Evolutionary conservation across 140 eudicot species (phyloP), one percentile per base, ranked within the genome.

Genomic region (Artemisia princeps): DNA sequence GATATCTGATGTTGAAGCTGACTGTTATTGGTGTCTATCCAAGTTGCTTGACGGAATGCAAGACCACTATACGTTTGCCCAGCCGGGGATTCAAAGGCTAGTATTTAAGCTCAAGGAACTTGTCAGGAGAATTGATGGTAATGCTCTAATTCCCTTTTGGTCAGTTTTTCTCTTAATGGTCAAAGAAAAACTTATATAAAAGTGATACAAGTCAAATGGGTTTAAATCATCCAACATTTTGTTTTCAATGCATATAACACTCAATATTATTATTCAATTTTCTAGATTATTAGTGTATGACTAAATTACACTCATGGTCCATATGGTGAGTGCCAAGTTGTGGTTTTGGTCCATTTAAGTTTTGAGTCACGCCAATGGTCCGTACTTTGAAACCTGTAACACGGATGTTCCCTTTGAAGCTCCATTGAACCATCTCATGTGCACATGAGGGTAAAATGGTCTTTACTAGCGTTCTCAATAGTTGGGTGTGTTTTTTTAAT

Each of bases 1-100:
- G 70, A 80, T 85, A 54, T 78, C 81, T 3, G 72, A 92, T 66
- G 79, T 87, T 62, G 98, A 92, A 80, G 98, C 98, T 51, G 98
- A 88, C 72, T 85, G 96, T 74, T 88, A 83, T 66, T 88, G 96
- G 96, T 88, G 96, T 67, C 73, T 92, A 60, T 83, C 96, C 15
- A 92, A 87, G 89, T 72, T 88, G 87, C 98, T 88, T 69, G 98
- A 88, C 62, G 89, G 96, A 60, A 88, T 92, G 96, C 98, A 92
- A 80, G 96, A 92, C 68, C 98, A 87, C 80, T 92, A 92, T 81
- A 92, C 97, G 0, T 92, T 92, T 76, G 98, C 98, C 65, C 98
- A 92, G 65, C 98, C 98, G 2, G 98, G 98, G 69, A 92, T 92
- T 40, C 98, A 92, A 81, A 77, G 98, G 68, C 96, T 92, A 42